These are phyloP conservation scores for Candida manassasensis DNA, from an alignment of 805 yeast species.

Conservation along the genomic window DNA sequence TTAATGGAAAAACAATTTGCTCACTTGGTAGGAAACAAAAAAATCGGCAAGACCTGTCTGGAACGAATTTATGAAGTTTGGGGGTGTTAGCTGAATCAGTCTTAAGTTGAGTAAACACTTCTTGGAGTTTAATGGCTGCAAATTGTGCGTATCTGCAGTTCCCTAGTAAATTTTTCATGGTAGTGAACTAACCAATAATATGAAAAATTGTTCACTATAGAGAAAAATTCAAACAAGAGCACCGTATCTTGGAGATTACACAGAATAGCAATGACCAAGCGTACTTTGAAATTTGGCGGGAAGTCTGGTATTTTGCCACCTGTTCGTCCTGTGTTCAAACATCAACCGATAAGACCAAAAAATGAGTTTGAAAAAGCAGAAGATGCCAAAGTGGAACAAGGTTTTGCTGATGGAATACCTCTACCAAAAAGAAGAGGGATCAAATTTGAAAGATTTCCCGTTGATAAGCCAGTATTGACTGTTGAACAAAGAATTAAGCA, in stretches of 20 bases:
- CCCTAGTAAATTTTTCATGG: not conserved
- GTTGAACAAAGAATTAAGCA: conserved; percentile 55
- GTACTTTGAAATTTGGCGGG: conserved; percentile 48
- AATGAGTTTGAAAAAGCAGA: conserved; percentile 40
- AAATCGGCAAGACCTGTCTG: conserved; percentile 49
- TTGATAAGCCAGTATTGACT: conserved; percentile 48
- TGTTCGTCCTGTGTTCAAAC: conserved; percentile 68
- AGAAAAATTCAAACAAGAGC: not conserved
- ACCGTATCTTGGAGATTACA: not conserved
- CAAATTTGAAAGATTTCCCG: conserved; percentile 48
- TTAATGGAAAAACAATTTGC: conserved; percentile 26
- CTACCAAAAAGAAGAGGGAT: conserved; percentile 56
- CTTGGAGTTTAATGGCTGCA: not conserved
- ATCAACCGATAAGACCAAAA: conserved; percentile 52
- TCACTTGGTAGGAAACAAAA: conserved; percentile 46
- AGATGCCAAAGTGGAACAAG: conserved; percentile 45
- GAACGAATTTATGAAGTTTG: conserved; percentile 51
- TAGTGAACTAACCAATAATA: not conserved
- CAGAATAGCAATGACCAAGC: conserved; percentile 39
- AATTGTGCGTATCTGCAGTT: not conserved
- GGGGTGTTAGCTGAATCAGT: conserved; percentile 31
- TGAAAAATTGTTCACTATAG: conserved; percentile 2
- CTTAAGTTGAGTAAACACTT: not conserved
- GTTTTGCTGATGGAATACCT: conserved; percentile 67
- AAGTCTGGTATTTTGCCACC: conserved; percentile 82